Evolutionary conservation across 805 yeast genomes (phyloP).

Genomic region (Tetrapisispora pingtungensis): DNA sequence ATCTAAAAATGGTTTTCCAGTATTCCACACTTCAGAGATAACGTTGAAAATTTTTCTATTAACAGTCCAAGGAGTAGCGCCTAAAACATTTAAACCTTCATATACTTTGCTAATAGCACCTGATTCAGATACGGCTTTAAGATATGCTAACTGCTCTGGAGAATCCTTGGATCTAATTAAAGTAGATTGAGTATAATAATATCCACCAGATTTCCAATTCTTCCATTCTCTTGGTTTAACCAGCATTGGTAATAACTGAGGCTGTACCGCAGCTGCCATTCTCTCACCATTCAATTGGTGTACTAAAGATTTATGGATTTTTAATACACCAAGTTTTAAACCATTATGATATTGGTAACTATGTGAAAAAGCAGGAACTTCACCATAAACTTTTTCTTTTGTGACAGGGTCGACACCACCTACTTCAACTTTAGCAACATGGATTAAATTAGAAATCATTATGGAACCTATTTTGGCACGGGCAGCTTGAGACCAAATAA

Average conservation of each 20-base stretch:
- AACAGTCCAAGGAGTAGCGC: conserved; percentile 87
- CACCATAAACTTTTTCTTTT: conserved; percentile 51
- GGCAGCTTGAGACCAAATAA: conserved; percentile 46
- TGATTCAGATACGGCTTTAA: conserved; percentile 71
- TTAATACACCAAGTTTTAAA: conserved; percentile 69
- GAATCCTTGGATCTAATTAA: conserved; percentile 74
- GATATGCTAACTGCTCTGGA: conserved; percentile 82
- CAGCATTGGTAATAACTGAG: conserved; percentile 88
- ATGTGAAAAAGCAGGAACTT: conserved; percentile 86
- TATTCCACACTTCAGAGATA: conserved; percentile 76
- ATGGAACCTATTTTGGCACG: conserved; percentile 75
- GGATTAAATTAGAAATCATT: conserved; percentile 61
- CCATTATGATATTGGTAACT: conserved; percentile 76
- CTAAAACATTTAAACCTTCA: conserved; percentile 76
- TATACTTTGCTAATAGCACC: conserved; percentile 57
- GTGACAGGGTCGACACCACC: conserved; percentile 74
- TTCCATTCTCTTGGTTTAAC: conserved; percentile 87
- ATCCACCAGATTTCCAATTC: conserved; percentile 76
- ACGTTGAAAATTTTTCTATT: conserved; percentile 61
- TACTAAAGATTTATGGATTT: conserved; percentile 60
- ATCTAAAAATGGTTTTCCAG: conserved; percentile 63
- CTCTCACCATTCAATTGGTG: conserved; percentile 58
- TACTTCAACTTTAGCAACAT: conserved; percentile 75
- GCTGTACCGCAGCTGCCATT: conserved; percentile 57
- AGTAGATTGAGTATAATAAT: conserved; percentile 49